Conservation (phyloP, 306 rosid species). For the Chamaecrista fasciculata region DNA sequence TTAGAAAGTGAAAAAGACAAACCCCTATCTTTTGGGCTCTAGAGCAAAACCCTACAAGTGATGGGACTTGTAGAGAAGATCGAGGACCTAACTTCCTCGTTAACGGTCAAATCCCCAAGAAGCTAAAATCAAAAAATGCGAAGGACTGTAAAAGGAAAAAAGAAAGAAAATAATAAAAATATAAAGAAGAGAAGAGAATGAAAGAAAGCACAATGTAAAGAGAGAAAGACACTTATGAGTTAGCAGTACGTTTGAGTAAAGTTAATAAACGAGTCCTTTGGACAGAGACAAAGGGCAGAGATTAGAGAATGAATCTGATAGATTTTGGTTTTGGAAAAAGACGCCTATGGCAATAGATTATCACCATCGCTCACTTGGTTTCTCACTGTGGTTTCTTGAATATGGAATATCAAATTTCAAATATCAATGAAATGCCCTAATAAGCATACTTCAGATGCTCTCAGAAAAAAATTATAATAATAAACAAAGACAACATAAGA, state of each 20-base stretch:
- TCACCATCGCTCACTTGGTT: background rate
- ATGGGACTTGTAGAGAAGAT: constrained; percentile 22
- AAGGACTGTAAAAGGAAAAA: background rate
- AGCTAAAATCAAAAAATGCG: constrained; percentile 4
- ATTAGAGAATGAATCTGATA: background rate
- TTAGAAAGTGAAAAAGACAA: constrained; percentile 26
- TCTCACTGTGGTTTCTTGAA: background rate
- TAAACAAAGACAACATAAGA: background rate
- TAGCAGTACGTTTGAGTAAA: background rate
- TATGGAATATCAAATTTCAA: no score
- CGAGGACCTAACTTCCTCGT: constrained; percentile 26
- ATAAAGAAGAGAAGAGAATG: background rate
- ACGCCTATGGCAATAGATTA: background rate
- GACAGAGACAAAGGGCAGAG: background rate
- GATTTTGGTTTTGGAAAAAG: background rate
- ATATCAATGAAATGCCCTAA: constrained; percentile 3
- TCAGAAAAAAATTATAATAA: background rate
- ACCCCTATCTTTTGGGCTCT: constrained; percentile 19
- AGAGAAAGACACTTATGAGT: background rate
- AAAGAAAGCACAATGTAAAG: background rate
- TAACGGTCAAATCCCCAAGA: constrained; percentile 40
- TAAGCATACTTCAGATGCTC: background rate
- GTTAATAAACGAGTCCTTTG: background rate
- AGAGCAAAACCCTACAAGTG: constrained; percentile 31
- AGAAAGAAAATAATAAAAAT: background rate